Conservation (phyloP, 208 protist species). For the Endotrypanum monterogeii region DNA sequence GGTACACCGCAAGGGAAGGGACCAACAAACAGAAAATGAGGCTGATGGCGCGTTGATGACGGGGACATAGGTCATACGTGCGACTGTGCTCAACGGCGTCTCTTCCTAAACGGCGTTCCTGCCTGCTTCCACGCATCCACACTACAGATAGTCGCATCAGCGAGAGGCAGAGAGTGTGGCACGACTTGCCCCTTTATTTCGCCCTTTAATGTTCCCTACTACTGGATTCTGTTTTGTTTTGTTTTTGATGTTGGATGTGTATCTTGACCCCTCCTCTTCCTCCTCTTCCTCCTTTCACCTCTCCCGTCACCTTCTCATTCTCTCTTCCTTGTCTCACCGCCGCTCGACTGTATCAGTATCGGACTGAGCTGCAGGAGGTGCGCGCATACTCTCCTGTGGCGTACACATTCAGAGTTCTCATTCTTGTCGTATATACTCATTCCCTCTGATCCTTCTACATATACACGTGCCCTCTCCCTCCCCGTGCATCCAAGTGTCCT, state of each 20-base stretch:
- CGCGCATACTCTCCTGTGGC: not conserved
- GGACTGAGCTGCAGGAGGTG: not conserved
- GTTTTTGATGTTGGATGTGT: not conserved
- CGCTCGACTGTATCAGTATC: not conserved
- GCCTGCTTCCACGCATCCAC: not conserved
- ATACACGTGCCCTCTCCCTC: not conserved
- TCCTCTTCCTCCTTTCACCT: not conserved
- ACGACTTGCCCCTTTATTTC: not conserved
- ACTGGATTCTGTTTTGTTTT: not conserved
- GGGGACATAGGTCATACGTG: not conserved
- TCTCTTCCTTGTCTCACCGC: not conserved
- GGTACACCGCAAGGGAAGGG: not conserved
- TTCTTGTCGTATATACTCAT: not conserved
- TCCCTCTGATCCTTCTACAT: not conserved
- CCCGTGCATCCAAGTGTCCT: not conserved
- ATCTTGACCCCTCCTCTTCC: not conserved
- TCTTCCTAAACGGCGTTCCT: not conserved
- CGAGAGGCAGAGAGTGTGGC: no score
- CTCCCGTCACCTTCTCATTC: not conserved
- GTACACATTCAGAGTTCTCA: not conserved
- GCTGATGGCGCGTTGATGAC: not conserved
- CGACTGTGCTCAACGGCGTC: not conserved
- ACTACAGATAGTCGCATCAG: not conserved
- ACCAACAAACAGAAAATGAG: not conserved
- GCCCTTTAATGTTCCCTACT: not conserved